Base-by-base conservation (phyloP, 169 alveolate genomes). In the Cryptosporidium meleagridis region DNA sequence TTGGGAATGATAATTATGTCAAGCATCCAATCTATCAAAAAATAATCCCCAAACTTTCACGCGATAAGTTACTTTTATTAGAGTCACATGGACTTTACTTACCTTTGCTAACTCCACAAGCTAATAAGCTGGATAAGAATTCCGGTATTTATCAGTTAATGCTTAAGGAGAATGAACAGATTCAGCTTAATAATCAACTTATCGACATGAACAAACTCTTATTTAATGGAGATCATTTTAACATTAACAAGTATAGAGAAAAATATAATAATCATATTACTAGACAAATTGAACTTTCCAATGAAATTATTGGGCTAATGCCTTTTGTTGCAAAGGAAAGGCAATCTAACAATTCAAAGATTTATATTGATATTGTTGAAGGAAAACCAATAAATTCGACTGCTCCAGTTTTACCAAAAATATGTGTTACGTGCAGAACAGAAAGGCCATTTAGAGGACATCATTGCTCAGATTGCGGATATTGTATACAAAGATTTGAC, bases 371-470 rank as follows among this genome's bases (percentile, higher is more conserved):
- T 65, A 80, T 80, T 44, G 75, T 80, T 29, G 89, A 80, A 10
- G 89, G 89, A 3, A 80, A 41, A 41, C 80, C 59, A 12, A 80
- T 80, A 6, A 80, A 62, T 65, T 59, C 80, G 0, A 26, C 75
- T 18, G 72, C 89, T 21, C 89, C 89, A 26, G 23, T 61, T 37
- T 73, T 62, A 39, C 93, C 93, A 85, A 91, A 84, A 69, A 93
- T 95, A 31, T 96, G 98, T 67, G 94, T 96, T 65, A 96, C 98
- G 5, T 96, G 98, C 91, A 92, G 91, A 62, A 95, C 94, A 58
- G 89, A 92, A 58, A 91, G 94, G 68, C 95, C 95, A 8, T 93
- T 93, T 37, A 85, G 96, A 62, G 91, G 93, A 35, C 93, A 93
- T 51, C 97, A 94, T 68, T 94, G 97, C 85, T 80, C 95, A 6